Evolutionary conservation across 306 rosid genomes (phyloP), one percentile per base, ranked within the genome.

Genomic region (Albizia julibrissin): DNA sequence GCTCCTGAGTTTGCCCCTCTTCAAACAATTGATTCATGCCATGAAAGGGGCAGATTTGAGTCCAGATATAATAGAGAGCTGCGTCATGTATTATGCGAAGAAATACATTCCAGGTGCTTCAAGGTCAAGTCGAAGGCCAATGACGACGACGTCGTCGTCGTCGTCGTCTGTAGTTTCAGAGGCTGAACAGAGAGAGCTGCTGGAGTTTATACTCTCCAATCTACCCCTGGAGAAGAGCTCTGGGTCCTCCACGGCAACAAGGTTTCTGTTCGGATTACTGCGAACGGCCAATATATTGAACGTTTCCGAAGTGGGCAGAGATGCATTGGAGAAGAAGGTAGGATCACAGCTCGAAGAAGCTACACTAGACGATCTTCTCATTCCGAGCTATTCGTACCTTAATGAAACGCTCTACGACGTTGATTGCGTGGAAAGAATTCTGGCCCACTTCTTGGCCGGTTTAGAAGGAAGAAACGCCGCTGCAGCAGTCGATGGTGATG

Each of bases 351-450:
- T 96, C 26, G 97, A 93, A 74, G 94, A 93, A 77, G 98, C 98
- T 19, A 92, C 97, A 29, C 85, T 96, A 18, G 99, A 96, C 66
- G 99, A 96, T 67, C 94, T 96, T 26, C 88, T 96, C 26, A 87
- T 96, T 5, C 98, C 99, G 8, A 96, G 99, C 78, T 96, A 96
- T 75, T 93, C 98, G 33, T 96, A 96, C 78, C 86, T 93, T 61
- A 92, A 92, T 29, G 99, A 96, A 84, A 96, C 98, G 6, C 89
- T 96, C 5, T 96, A 96, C 83, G 99, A 96, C 37, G 94, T 96
- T 0, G 97, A 90, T 74, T 96, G 99, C 69, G 92, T 90, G 2
- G 97, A 90, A 86, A 90, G 97, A 81, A 93, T 93, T 33, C 75
- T 96, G 69, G 69, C 79, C 12, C 74, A 86, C 73, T 96, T 91